phyloP scores from a whole-genome alignment of 768 basidiomycete species.

The Mycena latifolia region DNA sequence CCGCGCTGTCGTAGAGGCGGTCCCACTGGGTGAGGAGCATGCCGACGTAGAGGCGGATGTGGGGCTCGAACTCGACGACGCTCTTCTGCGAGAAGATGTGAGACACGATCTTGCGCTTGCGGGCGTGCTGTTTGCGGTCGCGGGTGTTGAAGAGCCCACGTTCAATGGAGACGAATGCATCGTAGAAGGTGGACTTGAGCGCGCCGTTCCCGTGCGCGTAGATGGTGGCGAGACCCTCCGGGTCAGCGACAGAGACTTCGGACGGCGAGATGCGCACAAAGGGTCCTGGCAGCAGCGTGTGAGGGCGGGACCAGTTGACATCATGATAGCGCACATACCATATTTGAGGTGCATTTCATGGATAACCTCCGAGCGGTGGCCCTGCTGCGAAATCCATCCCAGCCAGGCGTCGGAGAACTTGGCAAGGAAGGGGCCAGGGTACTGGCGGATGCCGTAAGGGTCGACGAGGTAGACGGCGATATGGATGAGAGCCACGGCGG shows the following conservation, averaged over 20 bases:
- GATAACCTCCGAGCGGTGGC: slow-evolving; percentile 81
- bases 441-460: slow-evolving; percentile 66
- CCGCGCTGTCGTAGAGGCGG: slow-evolving; percentile 66
- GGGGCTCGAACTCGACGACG: slow-evolving; percentile 89
- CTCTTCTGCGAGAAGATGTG: slow-evolving; percentile 89
- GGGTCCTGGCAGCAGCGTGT: slow-evolving; percentile 57
- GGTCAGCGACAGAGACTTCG: slow-evolving; percentile 82
- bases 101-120: slow-evolving; percentile 93
- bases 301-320: background rate
- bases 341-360: slow-evolving; percentile 81
- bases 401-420: slow-evolving; percentile 83
- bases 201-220: slow-evolving; percentile 91
- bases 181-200: slow-evolving; percentile 83
- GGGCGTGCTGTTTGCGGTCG: slow-evolving; percentile 80
- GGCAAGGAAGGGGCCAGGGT: slow-evolving; percentile 80
- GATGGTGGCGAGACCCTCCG: slow-evolving; percentile 78
- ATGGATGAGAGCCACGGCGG: slow-evolving; percentile 50
- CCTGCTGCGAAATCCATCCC: slow-evolving; percentile 70
- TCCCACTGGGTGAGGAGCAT: slow-evolving; percentile 83
- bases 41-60: slow-evolving; percentile 71
- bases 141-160: slow-evolving; percentile 86
- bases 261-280: slow-evolving; percentile 82
- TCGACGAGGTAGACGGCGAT: slow-evolving; percentile 68
- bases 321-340: slow-evolving; percentile 58
- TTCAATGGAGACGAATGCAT: slow-evolving; percentile 81